Evolutionary conservation across 2,329 filamentous ascomycete species (phyloP).

Genomic region (Rosellinia necatrix): DNA sequence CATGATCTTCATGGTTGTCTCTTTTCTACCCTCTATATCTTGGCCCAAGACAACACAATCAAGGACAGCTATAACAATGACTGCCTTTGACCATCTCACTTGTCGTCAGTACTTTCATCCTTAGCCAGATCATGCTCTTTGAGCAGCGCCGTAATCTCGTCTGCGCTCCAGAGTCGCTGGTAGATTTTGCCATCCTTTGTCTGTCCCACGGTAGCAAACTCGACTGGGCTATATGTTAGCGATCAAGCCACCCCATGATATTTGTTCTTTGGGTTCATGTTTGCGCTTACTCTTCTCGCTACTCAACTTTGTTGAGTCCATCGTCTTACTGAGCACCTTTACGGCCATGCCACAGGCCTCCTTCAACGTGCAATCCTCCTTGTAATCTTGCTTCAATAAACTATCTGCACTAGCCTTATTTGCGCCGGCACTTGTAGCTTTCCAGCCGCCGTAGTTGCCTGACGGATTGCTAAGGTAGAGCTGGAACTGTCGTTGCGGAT

Average conservation of each 20-base stretch:
- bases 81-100: constrained; percentile 50
- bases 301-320: constrained; percentile 98
- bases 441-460: constrained; percentile 99
- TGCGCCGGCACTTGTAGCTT: constrained; percentile 95
- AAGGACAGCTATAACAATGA: too few relatives aligned
- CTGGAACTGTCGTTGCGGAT: constrained; percentile 95
- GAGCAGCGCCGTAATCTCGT: constrained; percentile 91
- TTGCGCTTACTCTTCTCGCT: constrained; percentile 90
- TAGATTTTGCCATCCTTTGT: constrained; percentile 96
- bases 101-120: constrained; percentile 73
- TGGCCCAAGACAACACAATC: constrained; percentile 14
- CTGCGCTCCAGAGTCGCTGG: constrained; percentile 94
- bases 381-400: constrained; percentile 98
- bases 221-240: constrained; percentile 62
- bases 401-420: constrained; percentile 98
- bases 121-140: constrained; percentile 97
- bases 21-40: constrained; percentile 26
- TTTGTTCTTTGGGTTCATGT: not conserved
- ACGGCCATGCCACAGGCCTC: constrained; percentile 97
- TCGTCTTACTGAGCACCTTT: constrained; percentile 99
- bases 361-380: constrained; percentile 94
- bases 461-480: constrained; percentile 98
- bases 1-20: constrained; percentile 32
- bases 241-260: not conserved
- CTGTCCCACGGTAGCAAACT: constrained; percentile 97